Evolutionary conservation across 1,139 yeast genomes (phyloP).

Genomic region (Torulaspora pretoriensis): DNA sequence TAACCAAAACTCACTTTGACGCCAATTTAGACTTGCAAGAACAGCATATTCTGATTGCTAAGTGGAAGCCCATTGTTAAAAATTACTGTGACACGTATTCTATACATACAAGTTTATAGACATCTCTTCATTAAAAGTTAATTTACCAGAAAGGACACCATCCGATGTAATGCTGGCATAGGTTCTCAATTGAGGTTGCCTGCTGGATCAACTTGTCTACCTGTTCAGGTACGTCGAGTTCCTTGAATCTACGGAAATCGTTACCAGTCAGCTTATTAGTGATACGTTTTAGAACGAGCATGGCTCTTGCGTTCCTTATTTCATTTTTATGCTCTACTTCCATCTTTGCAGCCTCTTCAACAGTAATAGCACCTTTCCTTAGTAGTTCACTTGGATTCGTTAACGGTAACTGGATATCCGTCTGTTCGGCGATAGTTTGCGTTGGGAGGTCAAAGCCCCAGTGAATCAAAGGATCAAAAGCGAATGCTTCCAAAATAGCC

Average conservation of each 20-base stretch:
- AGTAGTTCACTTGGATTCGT: conserved; percentile 62
- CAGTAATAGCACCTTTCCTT: conserved; percentile 71
- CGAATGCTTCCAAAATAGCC: conserved; percentile 98
- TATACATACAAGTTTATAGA: conserved; percentile 11
- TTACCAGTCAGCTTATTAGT: conserved; percentile 92
- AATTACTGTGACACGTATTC: conserved; percentile 21
- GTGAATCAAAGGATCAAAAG: conserved; percentile 94
- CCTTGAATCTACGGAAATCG: conserved; percentile 71
- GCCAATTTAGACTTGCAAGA: conserved; percentile 18
- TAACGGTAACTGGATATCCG: conserved; percentile 64
- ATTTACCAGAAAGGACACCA: conserved; percentile 98
- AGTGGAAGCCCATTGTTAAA: conserved; percentile 23
- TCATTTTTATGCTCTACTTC: conserved; percentile 76
- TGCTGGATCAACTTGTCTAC: conserved; percentile 93
- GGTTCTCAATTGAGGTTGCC: conserved; percentile 92
- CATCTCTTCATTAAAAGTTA: background rate
- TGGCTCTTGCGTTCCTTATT: conserved; percentile 85
- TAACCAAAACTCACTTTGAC: conserved; percentile 29
- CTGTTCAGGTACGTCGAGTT: conserved; percentile 79
- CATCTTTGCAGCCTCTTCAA: conserved; percentile 65
- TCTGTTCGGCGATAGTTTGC: conserved; percentile 67
- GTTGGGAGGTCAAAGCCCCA: conserved; percentile 98
- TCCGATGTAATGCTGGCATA: conserved; percentile 95
- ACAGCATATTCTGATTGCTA: conserved; percentile 18
- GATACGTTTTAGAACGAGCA: conserved; percentile 81